Conservation (phyloP, 805 yeast species). For the Ogataea ganodermae region DNA sequence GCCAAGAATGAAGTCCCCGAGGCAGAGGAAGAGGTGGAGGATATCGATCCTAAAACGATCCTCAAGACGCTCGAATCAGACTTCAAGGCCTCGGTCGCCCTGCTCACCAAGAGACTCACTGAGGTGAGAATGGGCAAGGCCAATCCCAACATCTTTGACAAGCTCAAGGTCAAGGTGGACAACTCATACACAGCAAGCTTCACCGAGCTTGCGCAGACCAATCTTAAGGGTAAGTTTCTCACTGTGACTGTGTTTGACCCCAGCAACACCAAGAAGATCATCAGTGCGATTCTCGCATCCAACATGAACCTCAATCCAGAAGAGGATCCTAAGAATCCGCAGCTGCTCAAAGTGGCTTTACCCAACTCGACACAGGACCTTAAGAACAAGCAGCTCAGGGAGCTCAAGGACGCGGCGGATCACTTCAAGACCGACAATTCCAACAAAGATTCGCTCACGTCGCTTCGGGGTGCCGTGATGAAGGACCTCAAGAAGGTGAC, state of each 20-base stretch:
- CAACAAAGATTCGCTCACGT: conserved; percentile 51
- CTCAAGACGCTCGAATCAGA: conserved; percentile 41
- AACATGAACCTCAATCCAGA: conserved; percentile 80
- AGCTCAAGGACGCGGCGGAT: conserved; percentile 68
- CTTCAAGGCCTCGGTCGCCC: conserved; percentile 51
- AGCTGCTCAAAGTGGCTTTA: conserved; percentile 68
- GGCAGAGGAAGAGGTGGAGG: conserved; percentile 23
- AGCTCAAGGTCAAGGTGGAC: conserved; percentile 51
- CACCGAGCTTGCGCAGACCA: conserved; percentile 69
- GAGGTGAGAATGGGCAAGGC: conserved; percentile 72
- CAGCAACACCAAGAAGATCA: conserved; percentile 62
- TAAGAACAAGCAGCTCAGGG: conserved; percentile 53
- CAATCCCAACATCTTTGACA: conserved; percentile 66
- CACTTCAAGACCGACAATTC: conserved; percentile 54
- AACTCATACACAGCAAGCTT: conserved; percentile 49
- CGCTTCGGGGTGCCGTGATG: conserved; percentile 58
- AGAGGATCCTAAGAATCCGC: conserved; percentile 69
- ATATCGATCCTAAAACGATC: conserved; percentile 35
- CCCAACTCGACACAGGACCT: conserved; percentile 76
- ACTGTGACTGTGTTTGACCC: conserved; percentile 89
- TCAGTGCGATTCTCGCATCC: conserved; percentile 69
- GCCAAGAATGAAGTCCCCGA: conserved; percentile 7
- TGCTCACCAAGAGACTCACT: conserved; percentile 55
- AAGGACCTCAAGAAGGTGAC: conserved; percentile 49
- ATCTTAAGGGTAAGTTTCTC: conserved; percentile 67